Percentiles rank a stretch among this genome's conserved stretches.
These are phyloP conservation scores for Phytopythium kandeliae DNA, from an alignment of 352 stramenopile species.

Conservation along the genomic window DNA sequence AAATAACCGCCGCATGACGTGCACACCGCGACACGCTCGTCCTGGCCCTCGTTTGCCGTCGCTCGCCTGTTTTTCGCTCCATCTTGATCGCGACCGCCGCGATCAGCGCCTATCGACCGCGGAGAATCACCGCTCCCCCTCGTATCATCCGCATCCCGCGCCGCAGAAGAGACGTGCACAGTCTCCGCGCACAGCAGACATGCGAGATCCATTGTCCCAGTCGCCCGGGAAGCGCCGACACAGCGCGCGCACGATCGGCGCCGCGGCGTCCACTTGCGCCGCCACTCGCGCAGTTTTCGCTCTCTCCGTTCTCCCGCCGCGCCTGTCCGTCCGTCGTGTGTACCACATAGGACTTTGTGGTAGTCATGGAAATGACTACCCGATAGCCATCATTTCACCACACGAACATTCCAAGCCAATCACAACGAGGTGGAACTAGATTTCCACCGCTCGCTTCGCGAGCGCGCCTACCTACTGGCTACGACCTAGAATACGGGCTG, in stretches of 20 bases:
- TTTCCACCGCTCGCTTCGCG: too few species aligned
- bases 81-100: background rate
- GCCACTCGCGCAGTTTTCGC: background rate
- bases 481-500: too few species aligned
- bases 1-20: slow-evolving; percentile 33
- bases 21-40: slow-evolving; percentile 20
- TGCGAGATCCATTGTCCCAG: slow-evolving; percentile 24
- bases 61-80: background rate
- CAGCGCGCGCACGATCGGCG: background rate
- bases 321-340: background rate
- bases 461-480: too few species aligned
- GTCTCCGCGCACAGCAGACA: slow-evolving; percentile 39
- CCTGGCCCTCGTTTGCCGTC: background rate
- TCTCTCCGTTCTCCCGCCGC: slow-evolving; percentile 1
- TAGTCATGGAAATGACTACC: background rate
- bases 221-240: background rate
- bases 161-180: slow-evolving; percentile 6
- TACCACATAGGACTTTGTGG: too few species aligned
- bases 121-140: slow-evolving; percentile 5
- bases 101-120: slow-evolving; percentile 3
- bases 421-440: too few species aligned
- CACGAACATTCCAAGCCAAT: background rate
- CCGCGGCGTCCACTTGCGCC: background rate
- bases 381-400: too few species aligned
- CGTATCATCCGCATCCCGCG: slow-evolving; percentile 2